Conservation (phyloP, 352 stramenopile species). For the Peronosclerospora sorghi region DNA sequence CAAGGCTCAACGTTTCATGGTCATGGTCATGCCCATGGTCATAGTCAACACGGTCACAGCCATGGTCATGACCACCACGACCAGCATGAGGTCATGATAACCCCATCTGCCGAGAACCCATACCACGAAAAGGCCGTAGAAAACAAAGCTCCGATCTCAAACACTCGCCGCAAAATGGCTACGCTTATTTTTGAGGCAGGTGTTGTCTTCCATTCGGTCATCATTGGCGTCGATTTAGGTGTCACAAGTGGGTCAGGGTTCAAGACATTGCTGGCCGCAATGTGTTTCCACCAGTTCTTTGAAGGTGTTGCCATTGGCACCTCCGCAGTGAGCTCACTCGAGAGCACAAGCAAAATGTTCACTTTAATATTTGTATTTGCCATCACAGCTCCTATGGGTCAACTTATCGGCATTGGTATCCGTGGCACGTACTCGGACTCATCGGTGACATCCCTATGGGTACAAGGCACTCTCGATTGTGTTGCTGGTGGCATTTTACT, state of each 20-base stretch:
- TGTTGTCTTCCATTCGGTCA: slow-evolving; percentile 56
- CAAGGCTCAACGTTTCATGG: slow-evolving; percentile 17
- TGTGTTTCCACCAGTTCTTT: slow-evolving; percentile 74
- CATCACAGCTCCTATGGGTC: slow-evolving; percentile 43
- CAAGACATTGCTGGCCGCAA: slow-evolving; percentile 43
- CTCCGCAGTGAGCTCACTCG: slow-evolving; percentile 24
- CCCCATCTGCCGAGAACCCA: not conserved
- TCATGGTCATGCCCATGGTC: too few species aligned
- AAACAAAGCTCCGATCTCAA: not conserved
- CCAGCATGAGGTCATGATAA: not conserved
- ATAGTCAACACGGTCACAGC: too few species aligned
- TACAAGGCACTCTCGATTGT: slow-evolving; percentile 51
- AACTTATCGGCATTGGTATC: slow-evolving; percentile 47
- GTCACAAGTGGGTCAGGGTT: slow-evolving; percentile 35
- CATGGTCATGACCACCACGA: slow-evolving; percentile 9
- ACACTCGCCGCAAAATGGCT: slow-evolving; percentile 25
- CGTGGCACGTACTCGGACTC: slow-evolving; percentile 43
- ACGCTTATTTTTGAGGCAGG: slow-evolving; percentile 44
- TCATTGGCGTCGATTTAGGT: slow-evolving; percentile 57
- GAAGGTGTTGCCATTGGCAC: slow-evolving; percentile 48
- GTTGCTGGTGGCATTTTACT: slow-evolving; percentile 58
- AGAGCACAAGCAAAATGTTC: slow-evolving; percentile 26
- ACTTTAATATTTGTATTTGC: slow-evolving; percentile 36
- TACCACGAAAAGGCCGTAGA: not conserved
- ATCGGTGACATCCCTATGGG: slow-evolving; percentile 31